Conservation (phyloP, 352 stramenopile genomes). For the Phytophthora pinifolia region DNA sequence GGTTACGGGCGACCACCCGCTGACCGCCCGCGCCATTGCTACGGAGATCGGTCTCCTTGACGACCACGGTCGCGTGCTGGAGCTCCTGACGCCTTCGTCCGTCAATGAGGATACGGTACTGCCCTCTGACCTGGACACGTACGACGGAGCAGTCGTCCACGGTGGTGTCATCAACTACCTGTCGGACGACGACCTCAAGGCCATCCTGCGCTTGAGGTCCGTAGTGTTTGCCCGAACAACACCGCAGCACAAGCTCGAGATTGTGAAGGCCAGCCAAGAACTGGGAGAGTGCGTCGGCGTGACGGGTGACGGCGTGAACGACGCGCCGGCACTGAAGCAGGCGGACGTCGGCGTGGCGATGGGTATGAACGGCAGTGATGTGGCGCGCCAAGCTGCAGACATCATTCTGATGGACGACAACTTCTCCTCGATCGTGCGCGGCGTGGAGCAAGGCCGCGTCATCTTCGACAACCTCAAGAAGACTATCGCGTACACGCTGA, state of each 20-base stretch:
- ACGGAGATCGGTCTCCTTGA: constrained; percentile 83
- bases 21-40: constrained; percentile 88
- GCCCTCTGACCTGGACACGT: constrained; percentile 30
- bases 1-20: constrained; percentile 90
- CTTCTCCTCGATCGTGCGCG: constrained; percentile 94
- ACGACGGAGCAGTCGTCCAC: constrained; percentile 69
- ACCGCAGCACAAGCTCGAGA: constrained; percentile 33
- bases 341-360: constrained; percentile 97
- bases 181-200: constrained; percentile 32
- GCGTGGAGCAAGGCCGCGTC: constrained; percentile 50
- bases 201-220: constrained; percentile 40
- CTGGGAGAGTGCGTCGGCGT: constrained; percentile 52
- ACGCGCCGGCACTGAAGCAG: constrained; percentile 61
- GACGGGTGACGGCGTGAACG: constrained; percentile 81
- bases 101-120: neutral
- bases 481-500: constrained; percentile 90
- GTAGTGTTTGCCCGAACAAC: constrained; percentile 95
- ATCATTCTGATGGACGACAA: constrained; percentile 96
- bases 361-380: constrained; percentile 94
- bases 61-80: constrained; percentile 29
- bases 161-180: constrained; percentile 35
- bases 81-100: constrained; percentile 11
- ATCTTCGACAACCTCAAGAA: constrained; percentile 93
- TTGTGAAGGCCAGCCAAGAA: constrained; percentile 24
- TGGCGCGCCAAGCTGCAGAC: constrained; percentile 89